Conservation (phyloP, 306 rosid species). For the Pachyrhizus erosus region DNA sequence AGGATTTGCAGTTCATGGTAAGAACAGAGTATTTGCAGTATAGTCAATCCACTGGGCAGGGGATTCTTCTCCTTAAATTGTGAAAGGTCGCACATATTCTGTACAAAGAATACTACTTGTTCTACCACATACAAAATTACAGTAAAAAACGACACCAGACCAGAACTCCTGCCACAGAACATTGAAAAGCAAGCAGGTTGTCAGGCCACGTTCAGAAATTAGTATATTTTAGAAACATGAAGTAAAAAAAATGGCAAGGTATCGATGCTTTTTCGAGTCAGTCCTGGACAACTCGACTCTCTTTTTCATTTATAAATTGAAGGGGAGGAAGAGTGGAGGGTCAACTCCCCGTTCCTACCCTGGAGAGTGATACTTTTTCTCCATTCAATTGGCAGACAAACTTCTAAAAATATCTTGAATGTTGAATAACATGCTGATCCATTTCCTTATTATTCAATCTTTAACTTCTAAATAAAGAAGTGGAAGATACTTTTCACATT, state of each 20-base stretch:
- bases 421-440: not conserved
- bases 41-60: not conserved
- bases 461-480: conserved; percentile 1
- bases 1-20: not conserved
- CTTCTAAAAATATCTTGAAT: conserved; percentile 12
- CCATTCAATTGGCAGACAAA: conserved; percentile 19
- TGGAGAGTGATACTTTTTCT: not conserved
- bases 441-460: not conserved
- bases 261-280: not conserved
- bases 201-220: not conserved
- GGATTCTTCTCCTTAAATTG: not conserved
- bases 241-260: conserved; percentile 12
- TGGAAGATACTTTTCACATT: not conserved
- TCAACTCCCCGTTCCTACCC: not conserved
- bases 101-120: conserved; percentile 4
- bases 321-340: conserved; percentile 15
- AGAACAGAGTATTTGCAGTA: not conserved
- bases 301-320: conserved; percentile 6
- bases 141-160: conserved; percentile 5
- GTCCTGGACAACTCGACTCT: not conserved
- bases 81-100: not conserved
- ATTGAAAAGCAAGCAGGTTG: conserved; percentile 27
- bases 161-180: conserved; percentile 13
- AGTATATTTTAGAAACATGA: not conserved
- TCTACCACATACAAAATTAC: conserved; percentile 21